phyloP scores from a whole-genome alignment of 2,329 filamentous ascomycete species.

The Ophiostoma novo-ulmi region DNA sequence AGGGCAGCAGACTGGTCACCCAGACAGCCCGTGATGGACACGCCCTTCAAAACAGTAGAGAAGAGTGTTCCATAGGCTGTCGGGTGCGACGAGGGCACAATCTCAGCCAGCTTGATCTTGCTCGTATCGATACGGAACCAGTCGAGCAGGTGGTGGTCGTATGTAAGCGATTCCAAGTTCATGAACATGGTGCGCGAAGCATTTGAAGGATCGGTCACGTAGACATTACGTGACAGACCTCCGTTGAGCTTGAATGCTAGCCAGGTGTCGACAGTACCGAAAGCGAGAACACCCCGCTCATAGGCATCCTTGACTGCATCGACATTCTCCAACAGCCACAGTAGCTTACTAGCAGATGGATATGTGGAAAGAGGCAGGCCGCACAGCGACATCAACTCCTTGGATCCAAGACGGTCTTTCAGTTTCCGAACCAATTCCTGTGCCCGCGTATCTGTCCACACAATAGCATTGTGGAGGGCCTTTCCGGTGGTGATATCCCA shows the following conservation, averaged over 20 bases:
- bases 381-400: constrained; percentile 63
- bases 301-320: constrained; percentile 67
- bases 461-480: constrained; percentile 77
- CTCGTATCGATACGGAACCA: constrained; percentile 69
- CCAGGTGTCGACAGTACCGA: constrained; percentile 87
- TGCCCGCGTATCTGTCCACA: constrained; percentile 84
- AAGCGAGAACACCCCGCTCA: constrained; percentile 69
- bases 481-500: constrained; percentile 81
- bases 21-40: constrained; percentile 74
- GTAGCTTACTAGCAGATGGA: constrained; percentile 78
- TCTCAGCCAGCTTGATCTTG: constrained; percentile 71
- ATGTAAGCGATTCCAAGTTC: constrained; percentile 74
- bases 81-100: constrained; percentile 72
- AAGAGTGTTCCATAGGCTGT: constrained; percentile 66
- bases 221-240: constrained; percentile 56
- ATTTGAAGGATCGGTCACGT: constrained; percentile 82
- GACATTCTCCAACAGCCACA: constrained; percentile 74
- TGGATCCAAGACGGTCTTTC: constrained; percentile 61
- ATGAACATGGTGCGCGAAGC: constrained; percentile 92
- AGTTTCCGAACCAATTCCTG: constrained; percentile 69
- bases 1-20: constrained; percentile 83
- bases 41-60: constrained; percentile 60
- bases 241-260: constrained; percentile 79
- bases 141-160: constrained; percentile 68
- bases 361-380: constrained; percentile 84